A percentile compares a stretch with the other conserved stretches of the same genome.
phyloP scores from a whole-genome alignment of 2,329 filamentous ascomycete species.

The Pseudocercospora fijiensis region DNA sequence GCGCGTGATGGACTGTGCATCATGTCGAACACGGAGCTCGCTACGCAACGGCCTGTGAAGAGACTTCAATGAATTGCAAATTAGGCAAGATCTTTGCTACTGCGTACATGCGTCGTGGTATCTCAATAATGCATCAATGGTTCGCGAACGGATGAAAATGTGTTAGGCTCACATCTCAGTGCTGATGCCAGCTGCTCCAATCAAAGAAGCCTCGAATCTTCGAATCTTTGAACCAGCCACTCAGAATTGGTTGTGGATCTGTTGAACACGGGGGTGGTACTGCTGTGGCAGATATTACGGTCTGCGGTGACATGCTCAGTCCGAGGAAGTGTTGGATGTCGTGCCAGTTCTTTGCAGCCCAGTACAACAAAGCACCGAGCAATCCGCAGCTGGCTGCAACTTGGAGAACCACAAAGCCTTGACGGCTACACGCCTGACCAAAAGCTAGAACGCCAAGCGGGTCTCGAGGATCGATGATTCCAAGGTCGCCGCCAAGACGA shows the following conservation, averaged over 20 bases:
- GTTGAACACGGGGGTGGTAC: conserved; percentile 13
- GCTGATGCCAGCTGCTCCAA: neutral
- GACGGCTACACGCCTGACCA: conserved; percentile 56
- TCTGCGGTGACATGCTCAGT: conserved; percentile 13
- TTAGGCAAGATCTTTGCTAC: neutral
- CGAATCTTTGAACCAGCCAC: conserved; percentile 14
- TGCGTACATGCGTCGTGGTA: neutral
- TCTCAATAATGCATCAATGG: neutral
- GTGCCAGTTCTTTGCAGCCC: conserved; percentile 39
- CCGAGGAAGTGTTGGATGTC: conserved; percentile 35
- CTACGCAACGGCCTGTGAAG: neutral
- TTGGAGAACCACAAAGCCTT: conserved; percentile 68
- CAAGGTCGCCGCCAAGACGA: conserved; percentile 39
- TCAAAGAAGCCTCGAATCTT: conserved; percentile 13
- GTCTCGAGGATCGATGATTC: conserved; percentile 60
- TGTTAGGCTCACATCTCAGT: neutral
- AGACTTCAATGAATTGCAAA: neutral
- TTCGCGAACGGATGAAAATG: neutral
- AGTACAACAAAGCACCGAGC: conserved; percentile 62
- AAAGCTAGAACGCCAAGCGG: conserved; percentile 75
- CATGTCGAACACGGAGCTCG: neutral
- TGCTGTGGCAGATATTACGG: conserved; percentile 18
- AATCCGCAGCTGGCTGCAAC: conserved; percentile 72
- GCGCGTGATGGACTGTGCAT: neutral
- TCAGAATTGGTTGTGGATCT: neutral